These are phyloP conservation scores for Phytophthora nicotianae DNA, from an alignment of 352 stramenopile genomes.

Conservation along the genomic window DNA sequence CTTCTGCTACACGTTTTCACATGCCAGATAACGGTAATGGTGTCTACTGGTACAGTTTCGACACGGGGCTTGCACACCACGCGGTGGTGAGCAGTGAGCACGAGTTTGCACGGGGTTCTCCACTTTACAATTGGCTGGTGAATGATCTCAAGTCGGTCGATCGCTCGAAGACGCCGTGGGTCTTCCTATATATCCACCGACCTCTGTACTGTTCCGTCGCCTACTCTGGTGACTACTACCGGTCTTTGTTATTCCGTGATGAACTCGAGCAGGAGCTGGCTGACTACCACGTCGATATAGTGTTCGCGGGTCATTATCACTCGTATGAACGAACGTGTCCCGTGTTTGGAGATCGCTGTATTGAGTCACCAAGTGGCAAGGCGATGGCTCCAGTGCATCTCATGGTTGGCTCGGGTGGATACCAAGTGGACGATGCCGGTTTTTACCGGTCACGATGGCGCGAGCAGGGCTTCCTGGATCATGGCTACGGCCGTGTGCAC, in stretches of 20 bases:
- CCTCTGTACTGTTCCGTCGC: conserved; percentile 65
- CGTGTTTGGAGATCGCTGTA: conserved; percentile 56
- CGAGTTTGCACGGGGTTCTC: conserved; percentile 50
- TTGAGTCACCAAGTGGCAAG: conserved; percentile 36
- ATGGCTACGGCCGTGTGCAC: conserved; percentile 60
- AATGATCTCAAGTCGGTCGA: conserved; percentile 55
- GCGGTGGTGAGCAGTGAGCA: conserved; percentile 60
- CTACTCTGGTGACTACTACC: conserved; percentile 43
- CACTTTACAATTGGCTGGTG: conserved; percentile 57
- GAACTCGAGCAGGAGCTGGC: conserved; percentile 53
- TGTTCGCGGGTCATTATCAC: conserved; percentile 67
- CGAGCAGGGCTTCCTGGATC: conserved; percentile 40
- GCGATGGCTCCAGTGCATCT: conserved; percentile 59
- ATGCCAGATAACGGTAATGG: conserved; percentile 69
- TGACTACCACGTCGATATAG: conserved; percentile 58
- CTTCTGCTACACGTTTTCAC: conserved; percentile 69
- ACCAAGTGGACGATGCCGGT: conserved; percentile 39
- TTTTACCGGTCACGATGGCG: conserved; percentile 48
- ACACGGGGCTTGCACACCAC: conserved; percentile 60
- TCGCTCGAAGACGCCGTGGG: conserved; percentile 58
- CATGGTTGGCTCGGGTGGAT: conserved; percentile 57
- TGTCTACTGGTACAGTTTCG: conserved; percentile 69
- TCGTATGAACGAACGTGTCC: conserved; percentile 68
- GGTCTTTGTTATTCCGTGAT: conserved; percentile 45
- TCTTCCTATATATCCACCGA: conserved; percentile 66